These are phyloP conservation scores for Tolypocladium inflatum DNA, from an alignment of 2,329 filamentous ascomycete species.

Conservation along the genomic window DNA sequence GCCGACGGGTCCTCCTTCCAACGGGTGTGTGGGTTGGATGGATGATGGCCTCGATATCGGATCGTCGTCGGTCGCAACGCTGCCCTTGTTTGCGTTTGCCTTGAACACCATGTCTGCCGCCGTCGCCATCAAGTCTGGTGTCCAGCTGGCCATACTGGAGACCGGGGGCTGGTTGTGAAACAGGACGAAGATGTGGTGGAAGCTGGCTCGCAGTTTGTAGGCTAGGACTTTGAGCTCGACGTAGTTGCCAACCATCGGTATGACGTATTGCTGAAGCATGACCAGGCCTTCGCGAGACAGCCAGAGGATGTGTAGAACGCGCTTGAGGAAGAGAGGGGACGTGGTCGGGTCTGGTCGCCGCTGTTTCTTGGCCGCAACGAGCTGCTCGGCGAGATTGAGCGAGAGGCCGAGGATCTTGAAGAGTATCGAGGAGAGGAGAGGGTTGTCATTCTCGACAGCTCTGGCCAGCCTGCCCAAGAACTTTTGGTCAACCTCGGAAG, in stretches of 20 bases:
- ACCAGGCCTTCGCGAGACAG: constrained; percentile 83
- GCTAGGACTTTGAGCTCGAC: constrained; percentile 81
- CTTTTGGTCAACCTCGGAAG: constrained; percentile 95
- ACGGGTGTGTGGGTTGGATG: constrained; percentile 36
- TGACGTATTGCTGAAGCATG: constrained; percentile 77
- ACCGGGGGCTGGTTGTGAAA: constrained; percentile 88
- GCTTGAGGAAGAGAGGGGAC: constrained; percentile 68
- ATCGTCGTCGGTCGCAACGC: constrained; percentile 33
- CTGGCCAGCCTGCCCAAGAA: constrained; percentile 85
- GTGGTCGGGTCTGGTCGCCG: constrained; percentile 72
- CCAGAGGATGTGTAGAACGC: constrained; percentile 89
- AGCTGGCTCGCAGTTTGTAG: constrained; percentile 85
- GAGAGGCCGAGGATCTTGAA: constrained; percentile 90
- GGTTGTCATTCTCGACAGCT: constrained; percentile 66
- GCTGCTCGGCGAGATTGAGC: constrained; percentile 74
- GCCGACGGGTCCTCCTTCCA: constrained; percentile 51
- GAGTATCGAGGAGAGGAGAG: constrained; percentile 69
- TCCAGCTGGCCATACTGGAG: constrained; percentile 47
- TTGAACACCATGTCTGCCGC: constrained; percentile 20
- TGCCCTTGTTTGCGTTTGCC: constrained; percentile 38
- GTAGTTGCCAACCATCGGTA: constrained; percentile 73
- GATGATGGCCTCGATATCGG: constrained; percentile 30
- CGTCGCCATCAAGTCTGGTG: constrained; percentile 32
- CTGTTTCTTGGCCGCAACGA: constrained; percentile 73
- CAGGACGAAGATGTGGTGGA: constrained; percentile 93